Percentiles rank a stretch among this genome's conserved stretches.
Conservation (phyloP, 2,329 filamentous ascomycete species). For the Hypoxylon sp. region DNA sequence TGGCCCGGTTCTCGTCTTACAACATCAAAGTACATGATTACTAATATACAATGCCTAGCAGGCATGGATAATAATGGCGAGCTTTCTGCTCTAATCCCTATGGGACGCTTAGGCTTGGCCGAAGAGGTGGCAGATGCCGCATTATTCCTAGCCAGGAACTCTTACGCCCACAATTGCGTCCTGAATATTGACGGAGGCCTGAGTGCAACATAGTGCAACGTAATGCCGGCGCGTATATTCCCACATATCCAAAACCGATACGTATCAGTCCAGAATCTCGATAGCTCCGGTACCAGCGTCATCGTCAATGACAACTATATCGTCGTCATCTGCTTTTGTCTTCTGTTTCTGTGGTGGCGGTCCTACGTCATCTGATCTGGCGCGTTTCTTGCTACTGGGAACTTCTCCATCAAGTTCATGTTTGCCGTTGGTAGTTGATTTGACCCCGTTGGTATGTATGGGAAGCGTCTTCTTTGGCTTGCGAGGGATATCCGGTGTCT, state of each 20-base stretch:
- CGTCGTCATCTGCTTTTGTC: conserved; percentile 53
- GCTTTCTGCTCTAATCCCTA: conserved; percentile 67
- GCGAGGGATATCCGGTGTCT: conserved; percentile 62
- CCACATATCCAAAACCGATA: conserved; percentile 31
- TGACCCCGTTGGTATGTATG: conserved; percentile 56
- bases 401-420: conserved; percentile 54
- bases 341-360: conserved; percentile 60
- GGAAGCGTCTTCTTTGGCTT: conserved; percentile 62
- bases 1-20: conserved; percentile 10
- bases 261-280: conserved; percentile 69
- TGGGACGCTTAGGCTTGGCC: conserved; percentile 72
- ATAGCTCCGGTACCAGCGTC: conserved; percentile 68
- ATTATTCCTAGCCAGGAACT: conserved; percentile 79
- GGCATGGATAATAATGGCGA: conserved; percentile 46
- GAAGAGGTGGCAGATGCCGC: conserved; percentile 86
- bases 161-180: conserved; percentile 88
- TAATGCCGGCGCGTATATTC: conserved; percentile 5
- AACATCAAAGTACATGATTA: conserved; percentile 39
- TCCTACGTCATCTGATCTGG: conserved; percentile 57
- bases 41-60: conserved; percentile 56
- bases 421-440: conserved; percentile 37
- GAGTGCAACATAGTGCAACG: conserved; percentile 68
- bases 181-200: conserved; percentile 88
- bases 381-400: conserved; percentile 59
- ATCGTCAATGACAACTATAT: conserved; percentile 64